These are phyloP conservation scores for Solanum hybrid DNA, from an alignment of 305 asterid genomes.

Conservation along the genomic window DNA sequence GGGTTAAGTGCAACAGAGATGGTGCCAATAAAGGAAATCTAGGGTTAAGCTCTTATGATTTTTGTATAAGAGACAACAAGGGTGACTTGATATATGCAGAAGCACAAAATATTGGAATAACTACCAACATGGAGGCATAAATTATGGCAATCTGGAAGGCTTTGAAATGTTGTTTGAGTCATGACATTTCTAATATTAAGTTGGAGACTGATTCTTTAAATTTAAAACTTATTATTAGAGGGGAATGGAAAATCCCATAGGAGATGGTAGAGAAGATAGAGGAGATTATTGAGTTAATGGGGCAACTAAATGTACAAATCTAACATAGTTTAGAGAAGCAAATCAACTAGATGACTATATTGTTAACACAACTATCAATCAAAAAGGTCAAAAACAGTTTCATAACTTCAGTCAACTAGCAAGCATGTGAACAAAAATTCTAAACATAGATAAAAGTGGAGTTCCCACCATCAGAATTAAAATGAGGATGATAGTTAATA, in stretches of 20 bases:
- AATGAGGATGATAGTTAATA: neutral
- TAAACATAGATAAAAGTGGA: neutral
- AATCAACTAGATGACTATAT: neutral
- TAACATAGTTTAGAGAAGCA: neutral
- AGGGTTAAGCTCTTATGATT: neutral
- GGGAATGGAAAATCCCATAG: neutral
- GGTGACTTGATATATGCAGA: neutral
- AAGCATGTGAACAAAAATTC: neutral
- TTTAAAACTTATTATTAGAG: neutral
- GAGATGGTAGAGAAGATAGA: neutral
- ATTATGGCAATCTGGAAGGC: neutral
- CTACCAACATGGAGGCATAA: neutral
- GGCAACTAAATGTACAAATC: neutral
- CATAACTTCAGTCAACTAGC: neutral
- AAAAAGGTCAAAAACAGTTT: neutral
- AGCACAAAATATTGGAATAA: neutral
- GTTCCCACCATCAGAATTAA: neutral
- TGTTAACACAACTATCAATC: neutral
- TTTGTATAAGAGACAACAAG: neutral
- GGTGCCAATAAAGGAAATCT: neutral
- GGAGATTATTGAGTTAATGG: neutral
- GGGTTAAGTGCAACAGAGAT: neutral
- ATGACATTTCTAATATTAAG: neutral
- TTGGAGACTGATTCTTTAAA: neutral
- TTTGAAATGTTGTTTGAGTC: neutral